Evolutionary conservation across 176 grass and related monocot species (phyloP).

Genomic region (Cenchrus fungigraminus): DNA sequence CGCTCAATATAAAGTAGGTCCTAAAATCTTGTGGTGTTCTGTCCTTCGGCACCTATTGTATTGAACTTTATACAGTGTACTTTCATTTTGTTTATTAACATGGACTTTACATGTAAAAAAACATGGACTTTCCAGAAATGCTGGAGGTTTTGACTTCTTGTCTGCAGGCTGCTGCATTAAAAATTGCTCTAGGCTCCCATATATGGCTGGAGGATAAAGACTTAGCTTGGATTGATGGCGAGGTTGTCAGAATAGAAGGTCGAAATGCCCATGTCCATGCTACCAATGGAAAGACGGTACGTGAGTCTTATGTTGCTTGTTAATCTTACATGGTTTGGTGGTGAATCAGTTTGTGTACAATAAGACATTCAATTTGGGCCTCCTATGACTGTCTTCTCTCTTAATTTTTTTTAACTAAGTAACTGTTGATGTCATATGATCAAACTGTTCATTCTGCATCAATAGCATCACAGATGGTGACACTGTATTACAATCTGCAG

Average conservation of each 20-base stretch:
- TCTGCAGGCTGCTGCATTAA: constrained; percentile 55
- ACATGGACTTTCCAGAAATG: constrained; percentile 23
- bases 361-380: background rate
- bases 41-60: background rate
- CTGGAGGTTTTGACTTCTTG: background rate
- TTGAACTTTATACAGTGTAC: background rate
- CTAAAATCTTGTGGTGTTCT: constrained; percentile 2
- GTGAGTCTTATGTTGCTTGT: constrained; percentile 21
- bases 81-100: constrained; percentile 19
- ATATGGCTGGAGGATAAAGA: constrained; percentile 82
- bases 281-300: constrained; percentile 87
- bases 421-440: background rate
- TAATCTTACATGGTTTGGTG: background rate
- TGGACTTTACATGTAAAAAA: background rate
- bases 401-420: background rate
- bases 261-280: constrained; percentile 65
- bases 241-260: constrained; percentile 71
- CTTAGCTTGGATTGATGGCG: constrained; percentile 91
- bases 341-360: background rate
- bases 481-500: background rate
- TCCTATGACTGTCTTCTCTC: background rate
- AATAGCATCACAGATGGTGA: background rate
- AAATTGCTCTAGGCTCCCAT: constrained; percentile 89
- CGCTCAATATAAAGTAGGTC: background rate
- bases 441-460: background rate